Percentiles rank a stretch among this genome's conserved stretches.
phyloP scores from a whole-genome alignment of 169 alveolate species.

The Eimeria nieschulzi region DNA sequence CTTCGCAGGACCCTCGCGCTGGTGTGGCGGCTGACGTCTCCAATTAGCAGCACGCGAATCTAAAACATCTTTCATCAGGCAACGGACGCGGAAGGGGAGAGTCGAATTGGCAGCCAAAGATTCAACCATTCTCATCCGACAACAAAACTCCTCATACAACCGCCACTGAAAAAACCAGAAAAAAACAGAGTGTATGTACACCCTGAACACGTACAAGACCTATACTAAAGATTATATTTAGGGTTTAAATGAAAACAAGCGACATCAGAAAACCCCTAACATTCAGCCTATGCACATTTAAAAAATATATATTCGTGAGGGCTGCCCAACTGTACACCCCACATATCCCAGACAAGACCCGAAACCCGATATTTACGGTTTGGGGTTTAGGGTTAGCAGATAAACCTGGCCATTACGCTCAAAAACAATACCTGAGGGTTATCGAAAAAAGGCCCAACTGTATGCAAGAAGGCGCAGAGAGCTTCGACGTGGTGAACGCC shows the following conservation, averaged over 20 bases:
- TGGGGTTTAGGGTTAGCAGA: too few relatives aligned
- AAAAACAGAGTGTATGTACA: too few relatives aligned
- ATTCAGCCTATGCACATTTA: too few relatives aligned
- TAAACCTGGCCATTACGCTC: slow-evolving; percentile 4
- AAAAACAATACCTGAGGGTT: slow-evolving; percentile 42
- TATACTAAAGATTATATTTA: too few relatives aligned
- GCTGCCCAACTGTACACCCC: too few relatives aligned
- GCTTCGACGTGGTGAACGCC: slow-evolving; percentile 76
- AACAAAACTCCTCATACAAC: slow-evolving; percentile 59
- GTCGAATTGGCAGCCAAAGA: slow-evolving; percentile 24
- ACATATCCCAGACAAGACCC: too few relatives aligned
- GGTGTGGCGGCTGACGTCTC: slow-evolving; percentile 48
- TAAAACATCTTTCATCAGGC: slow-evolving; percentile 61
- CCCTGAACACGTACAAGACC: too few relatives aligned
- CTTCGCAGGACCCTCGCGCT: slow-evolving; percentile 57
- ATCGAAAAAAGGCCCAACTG: slow-evolving; percentile 69
- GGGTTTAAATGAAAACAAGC: too few relatives aligned
- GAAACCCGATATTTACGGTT: too few relatives aligned
- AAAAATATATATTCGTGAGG: too few relatives aligned
- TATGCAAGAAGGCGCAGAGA: slow-evolving; percentile 68
- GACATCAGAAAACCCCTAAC: too few relatives aligned
- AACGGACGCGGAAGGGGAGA: slow-evolving; percentile 65
- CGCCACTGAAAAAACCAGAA: slow-evolving; percentile 68
- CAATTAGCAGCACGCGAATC: slow-evolving; percentile 53
- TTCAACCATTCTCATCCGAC: slow-evolving; percentile 42